A percentile compares a stretch with the other conserved stretches of the same genome.
phyloP scores from a whole-genome alignment of 345 rosid genomes.

The Euphorbia tirucalli region DNA sequence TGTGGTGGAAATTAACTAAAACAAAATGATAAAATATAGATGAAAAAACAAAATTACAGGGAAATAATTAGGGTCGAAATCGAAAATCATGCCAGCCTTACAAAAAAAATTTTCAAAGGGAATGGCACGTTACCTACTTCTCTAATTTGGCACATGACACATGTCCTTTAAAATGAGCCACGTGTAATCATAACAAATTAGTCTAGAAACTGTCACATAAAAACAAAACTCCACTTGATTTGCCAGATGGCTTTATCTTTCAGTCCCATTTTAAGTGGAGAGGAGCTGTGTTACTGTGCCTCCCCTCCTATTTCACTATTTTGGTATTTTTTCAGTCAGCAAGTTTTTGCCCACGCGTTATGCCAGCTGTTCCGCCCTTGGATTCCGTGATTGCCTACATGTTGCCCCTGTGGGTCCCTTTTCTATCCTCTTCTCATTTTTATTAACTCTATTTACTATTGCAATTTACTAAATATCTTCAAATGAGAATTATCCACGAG shows the following conservation, averaged over 20 bases:
- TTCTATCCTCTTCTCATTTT: background rate
- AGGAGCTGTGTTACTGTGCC: background rate
- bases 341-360: conserved; percentile 29
- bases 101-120: too few species aligned
- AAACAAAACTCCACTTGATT: background rate
- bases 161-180: background rate
- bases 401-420: conserved; percentile 7
- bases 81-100: too few species aligned
- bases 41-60: too few species aligned
- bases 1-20: too few species aligned
- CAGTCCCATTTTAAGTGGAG: background rate
- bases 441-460: too few species aligned
- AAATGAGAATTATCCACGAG: too few species aligned
- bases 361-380: conserved; percentile 34
- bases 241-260: background rate
- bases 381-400: conserved; percentile 22
- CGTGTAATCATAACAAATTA: background rate
- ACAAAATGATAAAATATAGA: too few species aligned
- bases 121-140: conserved; percentile 9
- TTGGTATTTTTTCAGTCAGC: background rate
- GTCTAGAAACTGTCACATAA: background rate
- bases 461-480: too few species aligned
- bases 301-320: background rate
- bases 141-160: background rate
- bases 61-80: too few species aligned